Conservation (phyloP, 768 basidiomycete species). For the Phylloporus arenicola region DNA sequence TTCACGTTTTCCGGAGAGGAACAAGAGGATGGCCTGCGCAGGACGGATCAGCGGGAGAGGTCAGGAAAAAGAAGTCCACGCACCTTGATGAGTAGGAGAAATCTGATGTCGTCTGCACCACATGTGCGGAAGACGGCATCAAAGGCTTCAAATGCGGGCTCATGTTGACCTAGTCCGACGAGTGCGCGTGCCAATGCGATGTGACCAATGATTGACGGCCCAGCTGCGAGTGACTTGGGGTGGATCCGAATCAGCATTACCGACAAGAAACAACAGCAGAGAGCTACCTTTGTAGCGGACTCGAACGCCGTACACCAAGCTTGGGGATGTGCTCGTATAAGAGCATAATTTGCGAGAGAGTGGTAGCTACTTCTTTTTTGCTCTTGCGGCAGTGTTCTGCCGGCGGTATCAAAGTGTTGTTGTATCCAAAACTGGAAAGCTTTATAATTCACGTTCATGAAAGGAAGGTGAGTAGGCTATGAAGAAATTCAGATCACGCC, state of each 20-base stretch:
- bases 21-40: neutral
- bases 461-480: neutral
- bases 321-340: neutral
- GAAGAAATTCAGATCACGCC: neutral
- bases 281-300: neutral
- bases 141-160: neutral
- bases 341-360: neutral
- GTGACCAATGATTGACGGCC: neutral
- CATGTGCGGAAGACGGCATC: neutral
- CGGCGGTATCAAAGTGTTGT: neutral
- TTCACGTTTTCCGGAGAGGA: neutral
- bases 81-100: neutral
- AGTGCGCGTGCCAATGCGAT: neutral
- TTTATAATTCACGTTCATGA: neutral
- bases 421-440: neutral
- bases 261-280: neutral
- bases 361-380: neutral
- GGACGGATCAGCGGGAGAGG: neutral
- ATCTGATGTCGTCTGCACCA: neutral
- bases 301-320: neutral
- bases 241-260: neutral
- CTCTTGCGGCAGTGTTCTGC: neutral
- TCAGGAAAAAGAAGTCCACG: no score
- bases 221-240: neutral
- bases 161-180: neutral